Base-by-base conservation (phyloP, 2,329 filamentous ascomycete genomes). In the Byssoonygena ceratinophila region DNA sequence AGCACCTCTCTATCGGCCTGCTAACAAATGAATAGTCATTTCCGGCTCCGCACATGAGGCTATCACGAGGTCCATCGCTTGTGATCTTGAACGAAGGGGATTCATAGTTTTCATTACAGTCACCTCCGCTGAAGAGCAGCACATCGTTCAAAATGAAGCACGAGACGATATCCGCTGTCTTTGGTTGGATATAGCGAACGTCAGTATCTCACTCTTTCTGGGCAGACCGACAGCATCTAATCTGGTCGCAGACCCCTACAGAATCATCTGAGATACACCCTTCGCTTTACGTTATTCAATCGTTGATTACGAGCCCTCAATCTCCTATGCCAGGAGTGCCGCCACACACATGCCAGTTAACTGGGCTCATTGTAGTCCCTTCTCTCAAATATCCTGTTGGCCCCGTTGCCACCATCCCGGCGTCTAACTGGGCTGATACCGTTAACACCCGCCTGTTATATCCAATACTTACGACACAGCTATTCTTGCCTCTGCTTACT, bases 101-200 rank as follows among this genome's bases (percentile, higher is more conserved):
- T 97, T 94, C 67, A 86, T 97, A 55, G 87, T 97, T 52, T 98
- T 89, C 67, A 76, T 98, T 55, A 86, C 94, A 0, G 91, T 89
- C 62, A 84, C 82, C 58, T 87, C 82, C n/a, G 72, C 82, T 54
- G 87, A 95, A 61, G 91, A 97, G 59, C 89, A 97, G 66, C 76
- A 83, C 32, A 72, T 85, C 57, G 82, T 97, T 12, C 80, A 87
- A 55, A 78, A 80, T 55, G 80, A 94, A 66, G 78, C 82, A n/a
- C 78, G 88, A 56, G 76, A 82, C 5, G 92, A 97, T 64, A 84
- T 97, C 58, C 80, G 85, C 57, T 82, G 91, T 6, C 71, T 98
- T 54, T 81, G 81, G 64, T 77, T 97, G 57, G 89, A 97, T 63
- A 81, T 94, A 32, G 85, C 84, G 31, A 61, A 62, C 20, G 69